A percentile compares a stretch with the other conserved stretches of the same genome.
Conservation (phyloP, 768 basidiomycete species). For the Tephrocybe sp. region DNA sequence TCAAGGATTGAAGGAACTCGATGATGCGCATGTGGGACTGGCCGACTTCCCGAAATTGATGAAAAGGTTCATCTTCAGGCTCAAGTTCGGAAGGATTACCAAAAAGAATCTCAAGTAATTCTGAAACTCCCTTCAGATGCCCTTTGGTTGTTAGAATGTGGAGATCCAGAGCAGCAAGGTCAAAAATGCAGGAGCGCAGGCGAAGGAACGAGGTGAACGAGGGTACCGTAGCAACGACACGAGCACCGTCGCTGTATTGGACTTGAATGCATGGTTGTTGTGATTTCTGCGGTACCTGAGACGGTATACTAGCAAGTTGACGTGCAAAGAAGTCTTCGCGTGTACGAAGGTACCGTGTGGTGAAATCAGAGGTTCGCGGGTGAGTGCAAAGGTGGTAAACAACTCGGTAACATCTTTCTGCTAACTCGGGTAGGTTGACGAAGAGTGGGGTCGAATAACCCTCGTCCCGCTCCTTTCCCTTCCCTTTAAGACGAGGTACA, state of each 20-base stretch:
- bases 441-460: constrained; percentile 52
- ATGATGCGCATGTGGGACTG: constrained; percentile 86
- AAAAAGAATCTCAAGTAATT: constrained; percentile 81
- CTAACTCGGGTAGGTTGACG: constrained; percentile 67
- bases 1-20: constrained; percentile 83
- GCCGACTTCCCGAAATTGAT: constrained; percentile 69
- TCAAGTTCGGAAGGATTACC: constrained; percentile 58
- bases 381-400: constrained; percentile 89
- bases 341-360: constrained; percentile 83
- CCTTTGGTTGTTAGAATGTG: constrained; percentile 82
- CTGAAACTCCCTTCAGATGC: constrained; percentile 69
- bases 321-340: constrained; percentile 87
- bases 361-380: constrained; percentile 75
- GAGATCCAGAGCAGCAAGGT: constrained; percentile 84
- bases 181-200: constrained; percentile 81
- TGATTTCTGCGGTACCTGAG: constrained; percentile 51
- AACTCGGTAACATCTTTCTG: constrained; percentile 83
- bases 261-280: constrained; percentile 59
- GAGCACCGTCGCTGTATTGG: constrained; percentile 69
- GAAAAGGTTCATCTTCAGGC: constrained; percentile 49
- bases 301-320: constrained; percentile 78
- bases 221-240: constrained; percentile 65
- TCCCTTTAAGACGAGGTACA: constrained; percentile 55
- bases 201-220: constrained; percentile 77
- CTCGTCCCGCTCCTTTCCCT: constrained; percentile 38